These are phyloP conservation scores for Boletus rubescentipes DNA, from an alignment of 768 basidiomycete genomes.

Conservation along the genomic window DNA sequence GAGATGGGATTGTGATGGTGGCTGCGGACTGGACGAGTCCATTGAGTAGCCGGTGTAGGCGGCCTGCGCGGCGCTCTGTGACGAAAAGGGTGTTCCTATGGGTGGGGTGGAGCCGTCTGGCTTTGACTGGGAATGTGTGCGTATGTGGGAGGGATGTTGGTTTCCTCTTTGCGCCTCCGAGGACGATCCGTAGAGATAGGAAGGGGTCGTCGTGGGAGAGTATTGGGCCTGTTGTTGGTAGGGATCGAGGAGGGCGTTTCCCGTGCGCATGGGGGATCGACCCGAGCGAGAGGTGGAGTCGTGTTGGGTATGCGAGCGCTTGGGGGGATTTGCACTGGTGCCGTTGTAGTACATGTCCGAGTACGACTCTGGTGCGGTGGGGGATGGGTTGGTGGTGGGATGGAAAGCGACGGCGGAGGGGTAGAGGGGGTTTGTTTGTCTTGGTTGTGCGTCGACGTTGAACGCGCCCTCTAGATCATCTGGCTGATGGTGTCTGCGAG, in stretches of 20 bases:
- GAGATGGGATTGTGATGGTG: constrained; percentile 49
- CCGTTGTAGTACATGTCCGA: constrained; percentile 65
- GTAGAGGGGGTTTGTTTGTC: constrained; percentile 49
- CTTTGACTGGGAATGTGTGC: constrained; percentile 58
- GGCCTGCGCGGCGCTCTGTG: constrained; percentile 44
- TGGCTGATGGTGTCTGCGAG: constrained; percentile 64
- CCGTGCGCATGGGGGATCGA: constrained; percentile 64
- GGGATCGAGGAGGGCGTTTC: constrained; percentile 61
- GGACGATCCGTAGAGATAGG: constrained; percentile 44
- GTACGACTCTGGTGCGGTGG: constrained; percentile 45
- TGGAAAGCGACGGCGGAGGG: constrained; percentile 59
- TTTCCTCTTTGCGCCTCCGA: constrained; percentile 41
- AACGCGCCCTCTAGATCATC: constrained; percentile 65
- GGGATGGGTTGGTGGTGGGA: constrained; percentile 35
- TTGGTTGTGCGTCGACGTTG: constrained; percentile 34
- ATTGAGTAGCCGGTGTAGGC: constrained; percentile 55
- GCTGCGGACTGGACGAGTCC: constrained; percentile 66
- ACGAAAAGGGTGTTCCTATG: constrained; percentile 52
- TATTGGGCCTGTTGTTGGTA: constrained; percentile 67
- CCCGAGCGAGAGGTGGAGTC: constrained; percentile 50
- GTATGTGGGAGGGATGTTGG: constrained; percentile 53
- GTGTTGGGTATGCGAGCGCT: constrained; percentile 54
- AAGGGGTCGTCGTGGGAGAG: constrained; percentile 51
- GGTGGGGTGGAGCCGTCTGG: constrained; percentile 49
- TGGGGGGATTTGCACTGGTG: constrained; percentile 47